Conservation (phyloP, 2,329 filamentous ascomycete species). For the Aspergillus latus region DNA sequence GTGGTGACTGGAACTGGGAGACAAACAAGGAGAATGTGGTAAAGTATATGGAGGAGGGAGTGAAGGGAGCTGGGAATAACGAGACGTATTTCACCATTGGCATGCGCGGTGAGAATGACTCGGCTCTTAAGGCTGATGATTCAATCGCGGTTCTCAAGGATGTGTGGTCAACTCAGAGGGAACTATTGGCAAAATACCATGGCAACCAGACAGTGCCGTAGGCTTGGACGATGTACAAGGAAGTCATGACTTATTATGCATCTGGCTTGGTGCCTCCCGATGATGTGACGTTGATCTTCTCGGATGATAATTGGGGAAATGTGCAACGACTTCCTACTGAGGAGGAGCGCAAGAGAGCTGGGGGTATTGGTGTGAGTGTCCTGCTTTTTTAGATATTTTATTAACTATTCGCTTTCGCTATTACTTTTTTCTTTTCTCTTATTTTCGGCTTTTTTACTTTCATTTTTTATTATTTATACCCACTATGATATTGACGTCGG, state of each 20-base stretch:
- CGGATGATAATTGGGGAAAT: slow-evolving; percentile 1
- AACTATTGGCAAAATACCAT: neutral
- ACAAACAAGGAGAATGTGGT: neutral
- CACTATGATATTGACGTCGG: neutral
- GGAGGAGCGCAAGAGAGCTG: neutral
- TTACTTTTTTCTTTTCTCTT: too few species aligned
- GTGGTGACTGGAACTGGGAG: neutral
- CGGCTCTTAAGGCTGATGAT: neutral
- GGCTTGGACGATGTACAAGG: neutral
- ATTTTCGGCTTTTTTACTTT: too few species aligned
- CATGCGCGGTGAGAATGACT: neutral
- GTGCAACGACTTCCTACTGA: neutral
- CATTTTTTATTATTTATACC: too few species aligned
- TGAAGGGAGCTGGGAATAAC: neutral
- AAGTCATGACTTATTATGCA: neutral
- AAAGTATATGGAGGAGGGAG: neutral
- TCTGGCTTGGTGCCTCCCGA: neutral
- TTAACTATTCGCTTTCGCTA: too few species aligned
- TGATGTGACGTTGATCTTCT: neutral
- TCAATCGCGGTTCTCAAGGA: neutral
- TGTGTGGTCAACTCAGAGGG: neutral
- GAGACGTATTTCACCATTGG: neutral
- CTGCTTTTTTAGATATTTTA: too few species aligned
- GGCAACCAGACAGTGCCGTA: neutral
- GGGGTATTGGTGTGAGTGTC: neutral